Conservation (phyloP, 2,329 filamentous ascomycete genomes). For the Paracoccidioides brasiliensis region DNA sequence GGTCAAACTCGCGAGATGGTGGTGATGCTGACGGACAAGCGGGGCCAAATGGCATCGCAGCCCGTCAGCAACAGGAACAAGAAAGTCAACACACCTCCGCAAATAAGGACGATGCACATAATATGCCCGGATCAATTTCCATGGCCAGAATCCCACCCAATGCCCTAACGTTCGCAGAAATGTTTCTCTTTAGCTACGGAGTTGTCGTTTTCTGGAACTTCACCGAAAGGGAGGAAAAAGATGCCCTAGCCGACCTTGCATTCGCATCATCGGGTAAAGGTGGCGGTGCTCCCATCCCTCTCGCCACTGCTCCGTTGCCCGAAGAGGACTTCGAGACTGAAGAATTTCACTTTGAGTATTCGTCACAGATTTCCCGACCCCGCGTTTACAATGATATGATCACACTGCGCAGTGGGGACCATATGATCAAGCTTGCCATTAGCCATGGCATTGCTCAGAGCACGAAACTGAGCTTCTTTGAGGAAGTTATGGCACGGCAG, state of each 20-base stretch:
- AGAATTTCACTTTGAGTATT: constrained; percentile 98
- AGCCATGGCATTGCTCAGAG: constrained; percentile 95
- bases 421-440: constrained; percentile 98
- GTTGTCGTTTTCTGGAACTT: constrained; percentile 99
- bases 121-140: neutral
- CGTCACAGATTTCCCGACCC: constrained; percentile 67
- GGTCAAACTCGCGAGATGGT: neutral
- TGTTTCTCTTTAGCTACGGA: constrained; percentile 95
- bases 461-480: constrained; percentile 90
- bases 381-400: constrained; percentile 99
- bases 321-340: constrained; percentile 94
- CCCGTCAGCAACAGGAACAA: constrained; percentile 13
- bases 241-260: constrained; percentile 85
- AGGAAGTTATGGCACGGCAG: constrained; percentile 87
- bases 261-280: constrained; percentile 46
- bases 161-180: constrained; percentile 72
- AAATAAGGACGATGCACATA: neutral
- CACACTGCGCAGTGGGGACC: constrained; percentile 81
- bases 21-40: constrained; percentile 1
- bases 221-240: constrained; percentile 87
- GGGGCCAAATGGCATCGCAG: constrained; percentile 16
- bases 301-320: constrained; percentile 66
- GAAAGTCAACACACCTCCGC: constrained; percentile 15
- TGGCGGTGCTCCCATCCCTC: constrained; percentile 36
- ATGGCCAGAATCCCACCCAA: constrained; percentile 45